Conservation (phyloP, 78 protist genomes). For the Goniomonas avonlea region DNA sequence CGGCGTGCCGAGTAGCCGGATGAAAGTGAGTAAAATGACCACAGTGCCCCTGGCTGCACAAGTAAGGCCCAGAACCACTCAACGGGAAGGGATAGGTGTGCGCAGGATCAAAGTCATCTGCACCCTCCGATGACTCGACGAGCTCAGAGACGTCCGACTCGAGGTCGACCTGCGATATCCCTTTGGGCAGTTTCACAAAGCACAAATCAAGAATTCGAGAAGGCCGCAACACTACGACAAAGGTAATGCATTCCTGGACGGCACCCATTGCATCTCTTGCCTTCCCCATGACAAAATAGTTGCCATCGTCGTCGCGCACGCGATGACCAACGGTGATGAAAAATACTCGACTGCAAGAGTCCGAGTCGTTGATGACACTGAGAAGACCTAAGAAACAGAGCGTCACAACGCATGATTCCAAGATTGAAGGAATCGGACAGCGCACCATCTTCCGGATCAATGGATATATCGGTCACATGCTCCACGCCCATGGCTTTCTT, state of each 20-base stretch:
- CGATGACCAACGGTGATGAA: neutral
- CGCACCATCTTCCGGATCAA: slow-evolving; percentile 3
- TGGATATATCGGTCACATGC: neutral
- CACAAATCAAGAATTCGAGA: neutral
- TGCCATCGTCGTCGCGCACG: neutral
- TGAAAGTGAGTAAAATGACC: neutral
- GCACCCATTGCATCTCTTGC: neutral
- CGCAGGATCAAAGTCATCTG: neutral
- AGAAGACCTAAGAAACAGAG: no score
- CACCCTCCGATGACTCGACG: neutral
- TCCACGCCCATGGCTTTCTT: no score
- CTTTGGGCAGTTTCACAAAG: neutral
- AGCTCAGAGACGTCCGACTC: neutral
- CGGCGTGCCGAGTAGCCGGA: slow-evolving; percentile 4
- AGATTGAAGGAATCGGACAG: no score
- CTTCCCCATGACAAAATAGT: neutral
- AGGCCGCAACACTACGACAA: neutral
- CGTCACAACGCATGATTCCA: no score
- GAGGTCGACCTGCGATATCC: neutral
- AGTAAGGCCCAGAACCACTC: neutral
- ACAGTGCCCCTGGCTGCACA: neutral
- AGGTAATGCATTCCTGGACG: neutral
- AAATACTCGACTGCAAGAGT: no score
- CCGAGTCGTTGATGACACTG: neutral
- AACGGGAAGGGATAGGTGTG: neutral